These are phyloP conservation scores for Lecanicillium sp. DNA, from an alignment of 2,329 filamentous ascomycete genomes.

Conservation along the genomic window DNA sequence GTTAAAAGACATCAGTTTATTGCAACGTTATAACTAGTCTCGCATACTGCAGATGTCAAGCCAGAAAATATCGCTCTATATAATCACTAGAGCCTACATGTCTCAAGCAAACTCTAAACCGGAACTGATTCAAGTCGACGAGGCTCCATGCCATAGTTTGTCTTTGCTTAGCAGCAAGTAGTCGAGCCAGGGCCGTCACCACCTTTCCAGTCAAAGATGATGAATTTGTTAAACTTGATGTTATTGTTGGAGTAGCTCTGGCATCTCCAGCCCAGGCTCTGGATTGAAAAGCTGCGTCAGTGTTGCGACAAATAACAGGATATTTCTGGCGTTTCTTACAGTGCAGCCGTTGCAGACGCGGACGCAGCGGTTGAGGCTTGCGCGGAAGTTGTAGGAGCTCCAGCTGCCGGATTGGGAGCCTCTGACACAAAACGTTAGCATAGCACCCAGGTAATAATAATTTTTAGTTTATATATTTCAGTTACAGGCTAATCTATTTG, in stretches of 20 bases:
- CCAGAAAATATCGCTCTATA: too few species aligned
- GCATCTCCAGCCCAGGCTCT: neutral
- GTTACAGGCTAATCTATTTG: neutral
- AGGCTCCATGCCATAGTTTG: too few species aligned
- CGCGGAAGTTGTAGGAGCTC: slow-evolving; percentile 10
- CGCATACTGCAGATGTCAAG: too few species aligned
- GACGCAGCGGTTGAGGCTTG: slow-evolving; percentile 8
- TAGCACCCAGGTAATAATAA: too few species aligned
- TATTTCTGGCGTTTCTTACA: slow-evolving; percentile 4
- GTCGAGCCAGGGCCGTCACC: slow-evolving; percentile 8
- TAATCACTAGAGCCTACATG: too few species aligned
- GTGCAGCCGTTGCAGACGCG: slow-evolving; percentile 8
- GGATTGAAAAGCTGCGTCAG: too few species aligned
- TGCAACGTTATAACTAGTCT: too few species aligned
- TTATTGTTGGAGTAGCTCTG: slow-evolving; percentile 8
- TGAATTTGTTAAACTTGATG: slow-evolving; percentile 10
- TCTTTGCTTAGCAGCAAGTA: slow-evolving; percentile 7
- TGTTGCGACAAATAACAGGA: too few species aligned
- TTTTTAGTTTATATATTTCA: neutral
- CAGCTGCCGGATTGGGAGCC: slow-evolving; percentile 6
- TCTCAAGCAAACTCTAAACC: too few species aligned
- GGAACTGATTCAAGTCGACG: too few species aligned
- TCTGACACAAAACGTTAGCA: slow-evolving; percentile 3
- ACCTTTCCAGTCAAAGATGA: slow-evolving; percentile 10
- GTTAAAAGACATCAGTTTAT: too few species aligned